phyloP scores from a whole-genome alignment of 208 protist genomes.

The Lotmaria passim region DNA sequence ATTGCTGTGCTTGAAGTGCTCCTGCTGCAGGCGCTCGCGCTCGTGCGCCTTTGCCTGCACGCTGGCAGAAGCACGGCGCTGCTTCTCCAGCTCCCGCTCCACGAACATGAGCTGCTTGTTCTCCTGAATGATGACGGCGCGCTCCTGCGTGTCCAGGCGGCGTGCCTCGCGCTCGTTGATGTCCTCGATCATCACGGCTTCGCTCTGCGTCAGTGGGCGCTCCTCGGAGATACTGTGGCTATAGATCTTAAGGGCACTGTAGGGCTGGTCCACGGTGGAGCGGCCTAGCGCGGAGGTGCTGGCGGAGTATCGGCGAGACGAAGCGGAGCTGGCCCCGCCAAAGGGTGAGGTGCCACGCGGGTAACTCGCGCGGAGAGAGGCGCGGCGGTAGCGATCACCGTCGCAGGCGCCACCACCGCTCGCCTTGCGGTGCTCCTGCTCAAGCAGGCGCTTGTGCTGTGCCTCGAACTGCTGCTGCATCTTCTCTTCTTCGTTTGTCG shows the following conservation, averaged over 20 bases:
- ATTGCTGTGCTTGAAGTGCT: slow-evolving; percentile 35
- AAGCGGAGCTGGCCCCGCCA: slow-evolving; percentile 12
- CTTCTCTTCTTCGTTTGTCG: slow-evolving; percentile 30
- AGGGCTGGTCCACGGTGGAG: slow-evolving; percentile 16
- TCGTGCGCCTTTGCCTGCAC: slow-evolving; percentile 41
- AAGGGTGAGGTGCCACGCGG: slow-evolving; percentile 32
- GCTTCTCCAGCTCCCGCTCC: slow-evolving; percentile 40
- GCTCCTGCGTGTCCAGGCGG: slow-evolving; percentile 41
- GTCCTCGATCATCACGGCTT: slow-evolving; percentile 48
- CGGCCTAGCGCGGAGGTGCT: slow-evolving; percentile 15
- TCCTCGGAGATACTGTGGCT: slow-evolving; percentile 48
- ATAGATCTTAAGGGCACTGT: slow-evolving; percentile 53
- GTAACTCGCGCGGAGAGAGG: slow-evolving; percentile 5
- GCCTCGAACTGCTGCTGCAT: slow-evolving; percentile 44
- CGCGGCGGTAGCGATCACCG: slow-evolving; percentile 14
- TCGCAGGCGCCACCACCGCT: slow-evolving; percentile 18
- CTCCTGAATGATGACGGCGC: slow-evolving; percentile 41
- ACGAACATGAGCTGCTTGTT: slow-evolving; percentile 44
- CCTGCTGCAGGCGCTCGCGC: slow-evolving; percentile 31
- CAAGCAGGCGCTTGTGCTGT: slow-evolving; percentile 35
- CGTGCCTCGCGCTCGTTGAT: slow-evolving; percentile 68
- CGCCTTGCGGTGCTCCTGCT: slow-evolving; percentile 36
- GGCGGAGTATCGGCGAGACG: slow-evolving; percentile 21
- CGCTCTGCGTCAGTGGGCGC: slow-evolving; percentile 42
- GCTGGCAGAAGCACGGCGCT: slow-evolving; percentile 18